phyloP scores from a whole-genome alignment of 2,329 filamentous ascomycete species.

The Aspergillus flavus region DNA sequence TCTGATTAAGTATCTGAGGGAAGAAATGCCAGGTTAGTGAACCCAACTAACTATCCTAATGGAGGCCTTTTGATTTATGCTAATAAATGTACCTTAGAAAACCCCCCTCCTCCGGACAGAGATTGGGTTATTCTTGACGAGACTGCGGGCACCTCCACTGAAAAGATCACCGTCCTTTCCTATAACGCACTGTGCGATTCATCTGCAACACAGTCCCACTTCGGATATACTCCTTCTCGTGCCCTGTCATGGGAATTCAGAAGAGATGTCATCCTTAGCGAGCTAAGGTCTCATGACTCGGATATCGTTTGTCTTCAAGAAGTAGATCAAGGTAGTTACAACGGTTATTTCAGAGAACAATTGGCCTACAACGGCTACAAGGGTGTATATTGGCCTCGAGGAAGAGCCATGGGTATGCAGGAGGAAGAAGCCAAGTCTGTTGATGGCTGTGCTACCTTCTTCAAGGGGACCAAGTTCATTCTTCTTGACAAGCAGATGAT shows the following conservation, averaged over 20 bases:
- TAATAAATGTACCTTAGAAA: conserved; percentile 55
- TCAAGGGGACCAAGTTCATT: conserved; percentile 92
- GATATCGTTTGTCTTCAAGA: conserved; percentile 95
- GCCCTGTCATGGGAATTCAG: conserved; percentile 88
- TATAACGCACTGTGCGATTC: conserved; percentile 97
- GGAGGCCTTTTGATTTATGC: background rate
- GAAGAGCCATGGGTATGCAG: conserved; percentile 85
- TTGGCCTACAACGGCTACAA: conserved; percentile 88
- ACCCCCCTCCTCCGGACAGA: conserved; percentile 74
- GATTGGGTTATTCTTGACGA: conserved; percentile 75
- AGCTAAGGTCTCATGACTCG: conserved; percentile 75
- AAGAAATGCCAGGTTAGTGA: conserved; percentile 77
- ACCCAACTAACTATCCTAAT: background rate
- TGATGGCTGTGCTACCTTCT: conserved; percentile 96
- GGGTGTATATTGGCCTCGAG: conserved; percentile 89
- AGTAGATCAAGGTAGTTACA: conserved; percentile 87
- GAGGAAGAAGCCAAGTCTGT: conserved; percentile 87
- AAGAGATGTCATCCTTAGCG: conserved; percentile 77
- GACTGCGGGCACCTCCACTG: conserved; percentile 42
- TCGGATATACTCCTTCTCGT: conserved; percentile 84
- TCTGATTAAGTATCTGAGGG: conserved; percentile 78
- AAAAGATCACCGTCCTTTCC: conserved; percentile 82
- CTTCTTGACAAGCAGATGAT: conserved; percentile 92
- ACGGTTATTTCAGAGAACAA: conserved; percentile 85
- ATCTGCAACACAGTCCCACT: conserved; percentile 80